A percentile compares a stretch with the other conserved stretches of the same genome.
These are phyloP conservation scores for Logfia minima DNA, from an alignment of 129 eudicot species.

Conservation along the genomic window DNA sequence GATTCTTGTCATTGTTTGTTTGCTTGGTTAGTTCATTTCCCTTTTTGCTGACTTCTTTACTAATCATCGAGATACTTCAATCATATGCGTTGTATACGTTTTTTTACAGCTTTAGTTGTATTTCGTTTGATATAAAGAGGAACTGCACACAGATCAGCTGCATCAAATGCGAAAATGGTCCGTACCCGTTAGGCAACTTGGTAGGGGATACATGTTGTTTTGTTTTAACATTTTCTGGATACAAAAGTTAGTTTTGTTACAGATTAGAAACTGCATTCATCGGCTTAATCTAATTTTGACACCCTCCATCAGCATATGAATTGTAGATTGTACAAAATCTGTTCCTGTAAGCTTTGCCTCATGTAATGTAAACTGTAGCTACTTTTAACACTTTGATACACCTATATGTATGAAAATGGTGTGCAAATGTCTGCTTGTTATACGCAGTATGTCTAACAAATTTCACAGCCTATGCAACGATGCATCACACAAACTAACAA, in stretches of 20 bases:
- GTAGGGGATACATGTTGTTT: neutral
- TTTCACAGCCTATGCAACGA: too few relatives aligned
- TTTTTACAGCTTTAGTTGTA: conserved; percentile 31
- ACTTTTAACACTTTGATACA: conserved; percentile 1
- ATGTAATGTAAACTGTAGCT: conserved; percentile 29
- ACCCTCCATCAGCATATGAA: neutral
- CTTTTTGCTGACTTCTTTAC: conserved; percentile 21
- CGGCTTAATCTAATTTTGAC: conserved; percentile 12
- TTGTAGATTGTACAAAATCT: conserved; percentile 19
- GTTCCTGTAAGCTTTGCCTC: conserved; percentile 16
- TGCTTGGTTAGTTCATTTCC: conserved; percentile 57
- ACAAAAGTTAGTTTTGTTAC: neutral
- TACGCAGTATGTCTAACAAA: too few relatives aligned
- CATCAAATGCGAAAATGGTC: neutral
- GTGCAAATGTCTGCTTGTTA: neutral
- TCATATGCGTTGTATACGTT: neutral
- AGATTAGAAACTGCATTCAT: neutral
- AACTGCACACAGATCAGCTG: neutral
- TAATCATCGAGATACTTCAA: neutral
- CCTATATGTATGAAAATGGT: neutral
- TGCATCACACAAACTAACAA: too few relatives aligned
- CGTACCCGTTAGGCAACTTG: neutral
- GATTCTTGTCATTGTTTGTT: conserved; percentile 47
- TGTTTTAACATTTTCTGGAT: neutral
- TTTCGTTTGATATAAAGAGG: conserved; percentile 21